Percentiles rank a stretch among this genome's conserved stretches.
Conservation (phyloP, 129 eudicot species). For the Flaveria sonorensis region DNA sequence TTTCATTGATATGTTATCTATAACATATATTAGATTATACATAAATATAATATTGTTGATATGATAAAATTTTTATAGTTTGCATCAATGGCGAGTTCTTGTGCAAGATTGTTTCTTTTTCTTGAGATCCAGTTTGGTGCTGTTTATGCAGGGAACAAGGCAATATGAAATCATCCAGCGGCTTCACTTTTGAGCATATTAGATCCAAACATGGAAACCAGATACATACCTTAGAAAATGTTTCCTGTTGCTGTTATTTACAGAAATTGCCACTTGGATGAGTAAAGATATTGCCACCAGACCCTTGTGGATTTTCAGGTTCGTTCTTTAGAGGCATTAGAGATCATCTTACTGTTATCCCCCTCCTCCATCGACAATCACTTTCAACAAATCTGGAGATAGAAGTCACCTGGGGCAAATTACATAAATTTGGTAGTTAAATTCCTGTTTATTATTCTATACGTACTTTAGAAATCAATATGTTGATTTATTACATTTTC, state of each 20-base stretch:
- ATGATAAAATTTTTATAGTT: no score
- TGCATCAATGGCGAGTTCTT: no score
- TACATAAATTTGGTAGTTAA: background rate
- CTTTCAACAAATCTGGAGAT: background rate
- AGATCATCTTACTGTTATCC: no score
- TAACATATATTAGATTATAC: no score
- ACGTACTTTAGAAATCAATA: no score
- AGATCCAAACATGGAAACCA: no score
- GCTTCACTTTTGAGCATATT: background rate
- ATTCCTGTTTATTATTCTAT: no score
- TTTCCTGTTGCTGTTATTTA: background rate
- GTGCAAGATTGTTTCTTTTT: no score
- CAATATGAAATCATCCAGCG: background rate
- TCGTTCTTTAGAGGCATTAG: background rate
- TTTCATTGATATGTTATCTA: no score
- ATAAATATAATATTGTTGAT: no score
- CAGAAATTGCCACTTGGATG: background rate
- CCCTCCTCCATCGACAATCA: background rate
- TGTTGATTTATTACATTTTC: no score
- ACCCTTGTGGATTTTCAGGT: background rate
- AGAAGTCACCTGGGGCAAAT: background rate
- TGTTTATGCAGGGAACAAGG: background rate
- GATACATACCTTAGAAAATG: background rate
- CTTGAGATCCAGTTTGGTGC: background rate
- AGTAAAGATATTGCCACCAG: background rate